These are phyloP conservation scores for Luvunga scandens DNA, from an alignment of 345 rosid species.

Conservation along the genomic window DNA sequence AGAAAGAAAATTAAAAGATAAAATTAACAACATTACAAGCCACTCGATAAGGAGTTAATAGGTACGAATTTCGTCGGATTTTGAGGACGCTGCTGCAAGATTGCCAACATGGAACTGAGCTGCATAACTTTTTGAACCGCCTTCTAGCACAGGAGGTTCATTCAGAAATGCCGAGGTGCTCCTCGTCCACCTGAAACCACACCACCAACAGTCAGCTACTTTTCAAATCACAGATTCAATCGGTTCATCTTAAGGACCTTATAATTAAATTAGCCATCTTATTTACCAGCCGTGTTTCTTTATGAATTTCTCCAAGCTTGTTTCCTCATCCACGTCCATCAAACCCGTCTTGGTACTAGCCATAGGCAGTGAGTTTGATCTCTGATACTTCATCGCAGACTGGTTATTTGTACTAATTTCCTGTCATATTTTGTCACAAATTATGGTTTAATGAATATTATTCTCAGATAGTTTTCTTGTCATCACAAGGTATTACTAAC, in stretches of 20 bases:
- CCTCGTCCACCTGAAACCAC: conserved; percentile 65
- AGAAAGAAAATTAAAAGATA: neutral
- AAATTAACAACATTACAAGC: neutral
- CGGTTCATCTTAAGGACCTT: neutral
- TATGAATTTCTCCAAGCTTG: conserved; percentile 27
- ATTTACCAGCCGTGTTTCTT: conserved; percentile 56
- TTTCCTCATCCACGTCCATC: conserved; percentile 23
- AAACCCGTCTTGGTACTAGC: conserved; percentile 8
- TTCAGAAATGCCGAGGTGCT: conserved; percentile 85
- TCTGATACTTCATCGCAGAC: conserved; percentile 6
- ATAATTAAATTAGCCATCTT: neutral
- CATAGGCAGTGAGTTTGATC: conserved; percentile 40
- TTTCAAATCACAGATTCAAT: too few relatives aligned
- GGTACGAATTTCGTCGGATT: conserved; percentile 23
- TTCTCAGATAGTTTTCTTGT: too few relatives aligned
- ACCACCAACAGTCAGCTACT: neutral
- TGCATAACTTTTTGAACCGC: conserved; percentile 40
- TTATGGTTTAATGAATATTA: neutral
- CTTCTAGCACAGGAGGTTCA: conserved; percentile 64
- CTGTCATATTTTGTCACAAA: conserved; percentile 7
- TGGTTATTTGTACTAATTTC: neutral
- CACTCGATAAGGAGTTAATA: neutral
- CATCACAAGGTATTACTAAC: too few relatives aligned
- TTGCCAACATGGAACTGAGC: conserved; percentile 67
- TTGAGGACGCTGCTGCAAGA: conserved; percentile 4